Conservation (phyloP, 2,329 filamentous ascomycete species). For the Hyphodiscus sp. region DNA sequence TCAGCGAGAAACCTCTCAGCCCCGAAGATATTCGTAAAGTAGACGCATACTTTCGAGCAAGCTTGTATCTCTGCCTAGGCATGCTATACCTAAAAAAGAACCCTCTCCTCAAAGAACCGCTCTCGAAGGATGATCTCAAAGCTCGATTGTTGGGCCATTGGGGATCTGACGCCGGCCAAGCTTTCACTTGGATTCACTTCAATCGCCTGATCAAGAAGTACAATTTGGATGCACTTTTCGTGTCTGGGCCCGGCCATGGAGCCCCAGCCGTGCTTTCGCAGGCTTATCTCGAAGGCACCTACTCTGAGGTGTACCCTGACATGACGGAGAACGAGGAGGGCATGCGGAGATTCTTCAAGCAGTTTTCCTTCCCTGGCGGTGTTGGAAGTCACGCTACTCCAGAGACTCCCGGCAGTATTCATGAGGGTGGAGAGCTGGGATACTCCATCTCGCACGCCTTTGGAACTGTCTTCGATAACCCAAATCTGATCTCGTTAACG, state of each 20-base stretch:
- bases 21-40: conserved; percentile 61
- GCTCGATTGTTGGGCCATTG: conserved; percentile 69
- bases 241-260: conserved; percentile 73
- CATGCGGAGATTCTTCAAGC: conserved; percentile 72
- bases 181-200: conserved; percentile 77
- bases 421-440: conserved; percentile 77
- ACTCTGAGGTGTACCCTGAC: conserved; percentile 70
- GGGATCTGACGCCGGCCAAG: conserved; percentile 73
- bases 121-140: conserved; percentile 64
- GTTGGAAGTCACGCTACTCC: conserved; percentile 73
- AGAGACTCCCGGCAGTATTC: conserved; percentile 69
- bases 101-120: conserved; percentile 62
- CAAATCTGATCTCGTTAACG: conserved; percentile 65
- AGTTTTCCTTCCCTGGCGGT: conserved; percentile 75
- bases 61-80: conserved; percentile 67
- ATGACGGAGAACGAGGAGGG: conserved; percentile 64
- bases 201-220: conserved; percentile 79
- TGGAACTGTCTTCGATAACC: conserved; percentile 69
- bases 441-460: conserved; percentile 77
- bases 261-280: conserved; percentile 71
- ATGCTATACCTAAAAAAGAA: conserved; percentile 78
- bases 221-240: conserved; percentile 63
- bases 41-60: conserved; percentile 68
- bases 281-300: conserved; percentile 70
- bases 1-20: conserved; percentile 55